Evolutionary conservation across 2,329 filamentous ascomycete genomes (phyloP).

Genomic region (Thermoascus crustaceus): DNA sequence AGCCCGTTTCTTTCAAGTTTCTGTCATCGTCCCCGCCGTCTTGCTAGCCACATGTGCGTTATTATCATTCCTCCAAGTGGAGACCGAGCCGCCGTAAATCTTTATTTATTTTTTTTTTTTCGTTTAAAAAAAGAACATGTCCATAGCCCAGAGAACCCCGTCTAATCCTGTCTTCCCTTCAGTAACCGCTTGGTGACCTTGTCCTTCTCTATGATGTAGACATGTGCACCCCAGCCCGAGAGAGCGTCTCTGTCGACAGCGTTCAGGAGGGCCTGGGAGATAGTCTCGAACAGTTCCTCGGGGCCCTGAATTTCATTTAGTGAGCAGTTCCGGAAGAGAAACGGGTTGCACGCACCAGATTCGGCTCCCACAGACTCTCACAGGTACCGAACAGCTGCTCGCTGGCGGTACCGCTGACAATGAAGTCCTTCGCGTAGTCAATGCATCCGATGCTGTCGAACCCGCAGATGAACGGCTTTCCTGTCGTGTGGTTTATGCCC

Average conservation of each 20-base stretch:
- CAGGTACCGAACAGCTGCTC: constrained; percentile 99
- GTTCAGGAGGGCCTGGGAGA: constrained; percentile 91
- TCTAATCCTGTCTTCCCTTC: constrained; percentile 91
- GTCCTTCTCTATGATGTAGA: constrained; percentile 99
- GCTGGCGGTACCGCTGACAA: constrained; percentile 89
- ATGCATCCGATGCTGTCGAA: constrained; percentile 99
- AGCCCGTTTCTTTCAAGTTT: too few relatives aligned
- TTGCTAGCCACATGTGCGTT: too few relatives aligned
- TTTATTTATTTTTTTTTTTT: too few relatives aligned
- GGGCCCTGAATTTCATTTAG: constrained; percentile 52
- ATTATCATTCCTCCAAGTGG: too few relatives aligned
- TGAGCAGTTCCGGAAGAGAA: not conserved
- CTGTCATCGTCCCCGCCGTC: too few relatives aligned
- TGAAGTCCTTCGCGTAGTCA: constrained; percentile 99
- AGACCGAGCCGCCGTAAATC: too few relatives aligned
- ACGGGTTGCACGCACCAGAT: constrained; percentile 59
- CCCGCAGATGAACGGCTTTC: constrained; percentile 94
- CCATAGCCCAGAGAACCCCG: too few relatives aligned
- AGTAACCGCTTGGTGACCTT: constrained; percentile 98
- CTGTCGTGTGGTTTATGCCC: constrained; percentile 87
- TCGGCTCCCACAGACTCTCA: constrained; percentile 94
- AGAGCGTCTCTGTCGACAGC: constrained; percentile 94
- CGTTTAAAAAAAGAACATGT: too few relatives aligned
- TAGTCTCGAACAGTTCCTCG: constrained; percentile 95
- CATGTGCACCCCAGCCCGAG: constrained; percentile 95